A percentile compares a stretch with the other conserved stretches of the same genome.
Evolutionary conservation across 129 eudicot genomes (phyloP).

Genomic region (Tagetes erecta): DNA sequence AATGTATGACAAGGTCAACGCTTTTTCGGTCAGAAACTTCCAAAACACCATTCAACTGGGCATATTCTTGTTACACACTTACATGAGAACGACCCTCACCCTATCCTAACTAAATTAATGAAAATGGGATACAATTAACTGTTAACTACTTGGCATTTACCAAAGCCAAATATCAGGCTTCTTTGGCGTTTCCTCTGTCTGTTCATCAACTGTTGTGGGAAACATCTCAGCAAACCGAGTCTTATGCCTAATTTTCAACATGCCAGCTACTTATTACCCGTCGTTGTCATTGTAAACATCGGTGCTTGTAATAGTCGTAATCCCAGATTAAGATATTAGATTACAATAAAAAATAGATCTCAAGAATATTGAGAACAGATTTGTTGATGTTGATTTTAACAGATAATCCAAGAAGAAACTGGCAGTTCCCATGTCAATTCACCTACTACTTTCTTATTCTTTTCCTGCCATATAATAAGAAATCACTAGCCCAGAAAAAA

Average conservation of each 20-base stretch:
- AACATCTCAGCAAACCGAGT: constrained; percentile 14
- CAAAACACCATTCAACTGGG: constrained; percentile 23
- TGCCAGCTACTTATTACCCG: constrained; percentile 13
- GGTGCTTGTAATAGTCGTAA: neutral
- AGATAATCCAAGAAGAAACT: constrained; percentile 31
- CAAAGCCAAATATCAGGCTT: constrained; percentile 19
- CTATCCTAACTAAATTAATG: constrained; percentile 20
- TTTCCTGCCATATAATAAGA: constrained; percentile 12
- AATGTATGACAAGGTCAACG: constrained; percentile 28
- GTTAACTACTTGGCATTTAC: constrained; percentile 19
- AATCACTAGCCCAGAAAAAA: no score
- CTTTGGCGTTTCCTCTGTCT: constrained; percentile 32
- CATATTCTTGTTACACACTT: constrained; percentile 28
- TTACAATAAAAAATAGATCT: constrained; percentile 22
- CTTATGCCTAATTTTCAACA: constrained; percentile 14
- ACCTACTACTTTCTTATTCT: constrained; percentile 14
- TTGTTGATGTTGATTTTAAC: constrained; percentile 33
- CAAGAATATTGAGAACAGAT: constrained; percentile 28
- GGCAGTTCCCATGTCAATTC: constrained; percentile 25
- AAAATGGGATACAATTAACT: constrained; percentile 14
- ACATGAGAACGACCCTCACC: constrained; percentile 27
- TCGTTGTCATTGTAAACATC: neutral
- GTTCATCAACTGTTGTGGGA: constrained; percentile 7
- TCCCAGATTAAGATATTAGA: constrained; percentile 11
- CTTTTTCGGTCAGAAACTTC: constrained; percentile 9